A percentile compares a stretch with the other conserved stretches of the same genome.
Evolutionary conservation across 441 rosid species (phyloP).

Genomic region (Theobroma grandiflorum): DNA sequence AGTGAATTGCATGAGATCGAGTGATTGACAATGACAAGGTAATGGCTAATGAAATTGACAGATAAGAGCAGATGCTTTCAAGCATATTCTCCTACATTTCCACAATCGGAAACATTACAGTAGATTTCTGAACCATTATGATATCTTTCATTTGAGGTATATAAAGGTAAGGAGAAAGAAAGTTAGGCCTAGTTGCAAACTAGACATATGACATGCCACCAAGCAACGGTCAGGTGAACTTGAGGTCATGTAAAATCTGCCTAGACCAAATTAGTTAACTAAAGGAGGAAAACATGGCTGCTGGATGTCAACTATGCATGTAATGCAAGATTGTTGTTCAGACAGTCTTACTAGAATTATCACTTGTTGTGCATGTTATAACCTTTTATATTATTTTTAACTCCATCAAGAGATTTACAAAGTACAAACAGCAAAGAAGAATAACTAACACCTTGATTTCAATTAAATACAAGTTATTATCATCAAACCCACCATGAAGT

Average conservation of each 20-base stretch:
- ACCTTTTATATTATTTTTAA: neutral
- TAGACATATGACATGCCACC: no score
- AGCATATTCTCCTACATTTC: constrained; percentile 7
- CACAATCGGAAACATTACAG: neutral
- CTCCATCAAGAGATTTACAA: neutral
- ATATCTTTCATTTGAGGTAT: no score
- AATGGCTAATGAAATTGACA: neutral
- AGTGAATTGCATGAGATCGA: constrained; percentile 3
- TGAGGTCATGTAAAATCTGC: neutral
- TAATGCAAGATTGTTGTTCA: neutral
- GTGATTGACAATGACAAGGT: neutral
- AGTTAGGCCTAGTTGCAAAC: no score
- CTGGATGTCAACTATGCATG: neutral
- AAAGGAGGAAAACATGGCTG: neutral
- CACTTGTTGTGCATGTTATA: neutral
- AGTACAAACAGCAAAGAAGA: neutral
- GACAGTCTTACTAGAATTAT: neutral
- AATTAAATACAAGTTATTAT: neutral
- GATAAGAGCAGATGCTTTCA: neutral
- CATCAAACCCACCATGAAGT: neutral
- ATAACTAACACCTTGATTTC: constrained; percentile 2
- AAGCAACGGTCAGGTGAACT: no score
- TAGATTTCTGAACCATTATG: no score
- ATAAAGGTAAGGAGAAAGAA: no score
- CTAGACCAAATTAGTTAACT: neutral